A percentile compares a stretch with the other conserved stretches of the same genome.
Conservation (phyloP, 1,139 yeast species). For the Yamadazyma membranifaciens region DNA sequence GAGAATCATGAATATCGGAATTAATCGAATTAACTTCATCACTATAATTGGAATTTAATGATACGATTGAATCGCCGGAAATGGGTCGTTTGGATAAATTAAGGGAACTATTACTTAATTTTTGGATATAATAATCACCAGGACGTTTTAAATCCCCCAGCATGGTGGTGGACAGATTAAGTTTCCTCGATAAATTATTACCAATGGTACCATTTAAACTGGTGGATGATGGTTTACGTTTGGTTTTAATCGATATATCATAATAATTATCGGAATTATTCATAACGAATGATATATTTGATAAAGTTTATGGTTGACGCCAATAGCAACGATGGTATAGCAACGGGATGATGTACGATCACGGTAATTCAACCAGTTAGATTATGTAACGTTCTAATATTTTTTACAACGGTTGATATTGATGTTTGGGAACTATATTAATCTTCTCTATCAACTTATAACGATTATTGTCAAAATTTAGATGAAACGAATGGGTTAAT, state of each 20-base stretch:
- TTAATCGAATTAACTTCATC: conserved; percentile 38
- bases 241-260: conserved; percentile 25
- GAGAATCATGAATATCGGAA: conserved; percentile 35
- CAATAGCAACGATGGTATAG: neutral
- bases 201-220: conserved; percentile 2
- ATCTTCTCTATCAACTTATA: no score
- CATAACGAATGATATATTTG: conserved; percentile 6
- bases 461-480: no score
- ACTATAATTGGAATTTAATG: conserved; percentile 34
- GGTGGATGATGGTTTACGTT: conserved; percentile 12
- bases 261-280: conserved; percentile 23
- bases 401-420: no score
- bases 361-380: no score
- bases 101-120: conserved; percentile 20
- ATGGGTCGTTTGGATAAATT: conserved; percentile 21
- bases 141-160: conserved; percentile 36
- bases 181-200: neutral
- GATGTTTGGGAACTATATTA: no score
- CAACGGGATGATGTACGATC: no score
- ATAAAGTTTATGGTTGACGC: neutral
- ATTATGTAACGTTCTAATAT: no score
- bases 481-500: no score
- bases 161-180: neutral
- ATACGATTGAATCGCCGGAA: conserved; percentile 37
- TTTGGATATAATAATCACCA: conserved; percentile 42